phyloP scores from a whole-genome alignment of 345 rosid species.

The Eucalyptus erythrocorys region DNA sequence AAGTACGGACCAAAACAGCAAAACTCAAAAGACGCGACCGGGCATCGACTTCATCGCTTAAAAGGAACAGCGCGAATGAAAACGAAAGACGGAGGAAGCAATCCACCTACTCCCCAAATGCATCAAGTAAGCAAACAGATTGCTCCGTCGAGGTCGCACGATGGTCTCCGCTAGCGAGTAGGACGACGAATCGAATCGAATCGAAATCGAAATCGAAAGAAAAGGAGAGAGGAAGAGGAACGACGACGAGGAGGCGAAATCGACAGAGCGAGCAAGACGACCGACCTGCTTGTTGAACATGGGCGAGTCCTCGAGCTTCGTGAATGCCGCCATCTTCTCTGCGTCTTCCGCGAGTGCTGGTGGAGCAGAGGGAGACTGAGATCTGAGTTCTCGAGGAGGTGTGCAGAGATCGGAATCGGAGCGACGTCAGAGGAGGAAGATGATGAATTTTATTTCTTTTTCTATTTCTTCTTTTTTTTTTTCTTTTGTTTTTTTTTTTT shows the following conservation, averaged over 20 bases:
- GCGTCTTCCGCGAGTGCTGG: not conserved
- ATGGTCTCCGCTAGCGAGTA: not conserved
- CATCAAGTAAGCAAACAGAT: not conserved
- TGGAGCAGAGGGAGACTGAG: not conserved
- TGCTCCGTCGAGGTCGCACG: not conserved
- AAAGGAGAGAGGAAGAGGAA: not conserved
- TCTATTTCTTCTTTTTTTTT: not conserved
- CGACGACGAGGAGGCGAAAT: not conserved
- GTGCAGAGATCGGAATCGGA: not conserved
- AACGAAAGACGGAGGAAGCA: not conserved
- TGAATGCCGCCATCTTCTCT: conserved; percentile 35
- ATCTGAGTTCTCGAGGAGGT: not conserved
- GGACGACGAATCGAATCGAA: not conserved
- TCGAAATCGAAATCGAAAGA: not conserved
- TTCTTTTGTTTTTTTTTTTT: accelerated
- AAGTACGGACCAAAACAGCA: not conserved
- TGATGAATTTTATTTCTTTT: not conserved
- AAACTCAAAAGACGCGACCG: not conserved
- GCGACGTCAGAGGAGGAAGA: not conserved
- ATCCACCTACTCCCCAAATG: not conserved
- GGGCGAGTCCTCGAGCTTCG: conserved; percentile 65
- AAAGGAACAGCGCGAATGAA: not conserved
- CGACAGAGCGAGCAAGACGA: not conserved
- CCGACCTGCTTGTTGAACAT: conserved; percentile 65
- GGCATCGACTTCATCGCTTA: not conserved